Base-by-base conservation (phyloP, 805 yeast species). In the Middelhovenomyces tepae region DNA sequence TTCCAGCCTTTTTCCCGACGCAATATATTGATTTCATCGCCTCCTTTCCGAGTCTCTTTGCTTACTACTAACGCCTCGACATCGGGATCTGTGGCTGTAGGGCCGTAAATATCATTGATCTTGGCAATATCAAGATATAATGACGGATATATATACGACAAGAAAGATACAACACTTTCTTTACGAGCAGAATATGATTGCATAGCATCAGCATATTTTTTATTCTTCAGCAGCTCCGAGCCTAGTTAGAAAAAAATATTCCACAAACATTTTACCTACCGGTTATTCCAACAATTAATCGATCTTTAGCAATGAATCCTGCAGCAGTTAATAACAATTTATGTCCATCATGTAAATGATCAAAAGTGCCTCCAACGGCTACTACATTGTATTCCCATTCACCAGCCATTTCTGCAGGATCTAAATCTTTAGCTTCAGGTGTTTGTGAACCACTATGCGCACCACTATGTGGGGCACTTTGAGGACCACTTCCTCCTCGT, bases 311-410 rank as follows among this genome's bases (percentile, higher is more conserved):
- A 5, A 83, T 43, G 48, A 75, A 85, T 0, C 75, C 73, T 0
- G 94, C 67, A 38, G 82, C 64, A 0, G 91, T 76, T 7, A 91
- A 63, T 17, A 91, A 62, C 18, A 91, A 78, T 54, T 82, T 84
- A 57, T 91, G 99, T 0, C 97, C 99, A 50, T 81, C 94, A 47
- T 91, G 99, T 22, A 91, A 51, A 57, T 91, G 97, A 51, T 91
- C 99, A 60, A 91, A 91, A 0, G 98, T 91, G 0, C 99, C 99
- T 1, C 98, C 98, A 1, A 89, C 76, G 0, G 95, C 56, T 3
- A 45, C 51, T 4, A 39, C 42, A 20, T 40, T 25, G 21, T 33
- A 31, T n/a, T 22, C 36, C 27, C 29, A 37, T 22, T 35, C 11
- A 27, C 30, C 17, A 21, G 24, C 16, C 4, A 26, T 39, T 9